phyloP scores from a whole-genome alignment of 2,329 filamentous ascomycete species.

The Aspergillus oerlinghausenensis region DNA sequence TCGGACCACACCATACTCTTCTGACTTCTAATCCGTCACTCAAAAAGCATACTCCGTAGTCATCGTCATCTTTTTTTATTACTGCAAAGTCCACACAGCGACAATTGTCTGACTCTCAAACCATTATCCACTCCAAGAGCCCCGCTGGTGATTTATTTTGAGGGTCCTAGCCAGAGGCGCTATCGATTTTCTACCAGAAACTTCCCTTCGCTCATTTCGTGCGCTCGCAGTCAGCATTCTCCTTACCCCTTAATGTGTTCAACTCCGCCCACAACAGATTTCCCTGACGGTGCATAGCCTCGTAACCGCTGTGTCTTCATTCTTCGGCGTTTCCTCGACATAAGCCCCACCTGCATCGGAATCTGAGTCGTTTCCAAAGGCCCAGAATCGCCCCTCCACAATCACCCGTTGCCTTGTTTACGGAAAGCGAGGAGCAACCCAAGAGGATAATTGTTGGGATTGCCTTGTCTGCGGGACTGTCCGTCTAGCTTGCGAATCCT shows the following conservation, averaged over 20 bases:
- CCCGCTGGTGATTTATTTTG: slow-evolving; percentile 11
- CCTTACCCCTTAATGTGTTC: slow-evolving; percentile 10
- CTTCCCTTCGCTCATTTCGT: slow-evolving; percentile 12
- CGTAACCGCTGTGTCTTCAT: slow-evolving; percentile 10
- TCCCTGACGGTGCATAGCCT: slow-evolving; percentile 1
- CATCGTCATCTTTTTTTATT: slow-evolving; percentile 9
- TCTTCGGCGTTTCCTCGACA: slow-evolving; percentile 8
- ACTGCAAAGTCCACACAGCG: not conserved
- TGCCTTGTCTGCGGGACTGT: slow-evolving; percentile 6
- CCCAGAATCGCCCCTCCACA: slow-evolving; percentile 10
- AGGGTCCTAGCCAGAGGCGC: slow-evolving; percentile 7
- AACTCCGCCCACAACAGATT: slow-evolving; percentile 1
- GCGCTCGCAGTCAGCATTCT: slow-evolving; percentile 10
- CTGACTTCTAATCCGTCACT: not conserved
- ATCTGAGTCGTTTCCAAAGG: slow-evolving; percentile 11
- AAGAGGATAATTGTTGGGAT: slow-evolving; percentile 3
- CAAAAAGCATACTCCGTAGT: not conserved
- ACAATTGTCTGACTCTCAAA: not conserved
- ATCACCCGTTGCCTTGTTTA: slow-evolving; percentile 10
- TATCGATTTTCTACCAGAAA: slow-evolving; percentile 8
- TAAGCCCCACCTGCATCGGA: slow-evolving; percentile 14
- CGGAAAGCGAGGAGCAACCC: slow-evolving; percentile 13
- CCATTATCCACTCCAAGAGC: not conserved
- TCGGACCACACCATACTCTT: not conserved
- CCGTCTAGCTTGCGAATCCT: slow-evolving; percentile 8